These are phyloP conservation scores for Trichoderma semiorbis DNA, from an alignment of 2,329 filamentous ascomycete species.

Conservation along the genomic window DNA sequence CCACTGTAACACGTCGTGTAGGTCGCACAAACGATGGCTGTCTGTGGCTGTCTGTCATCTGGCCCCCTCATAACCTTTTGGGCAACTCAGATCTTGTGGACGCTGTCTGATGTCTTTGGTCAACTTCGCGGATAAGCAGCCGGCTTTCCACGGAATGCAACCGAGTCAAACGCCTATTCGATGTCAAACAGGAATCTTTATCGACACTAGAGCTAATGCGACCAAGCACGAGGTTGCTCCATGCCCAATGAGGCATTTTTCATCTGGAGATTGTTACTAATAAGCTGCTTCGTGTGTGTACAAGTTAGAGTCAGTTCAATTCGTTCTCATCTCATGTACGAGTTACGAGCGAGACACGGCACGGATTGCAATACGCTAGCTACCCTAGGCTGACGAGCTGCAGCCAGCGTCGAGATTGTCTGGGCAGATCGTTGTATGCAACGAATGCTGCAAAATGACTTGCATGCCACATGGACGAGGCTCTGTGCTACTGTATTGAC, in stretches of 20 bases:
- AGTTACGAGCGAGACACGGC: background rate
- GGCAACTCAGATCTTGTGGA: background rate
- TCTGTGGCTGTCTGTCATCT: background rate
- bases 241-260: slow-evolving; percentile 13
- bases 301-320: background rate
- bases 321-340: background rate
- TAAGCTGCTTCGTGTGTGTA: background rate
- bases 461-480: background rate
- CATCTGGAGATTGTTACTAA: background rate
- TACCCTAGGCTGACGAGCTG: background rate
- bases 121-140: background rate
- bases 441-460: slow-evolving; percentile 2
- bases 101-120: background rate
- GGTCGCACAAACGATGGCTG: background rate
- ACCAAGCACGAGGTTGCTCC: background rate
- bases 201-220: background rate
- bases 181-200: background rate
- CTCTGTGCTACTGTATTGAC: background rate
- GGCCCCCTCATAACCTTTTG: background rate
- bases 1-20: background rate
- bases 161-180: background rate
- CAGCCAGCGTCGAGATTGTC: background rate
- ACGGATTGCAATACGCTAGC: background rate
- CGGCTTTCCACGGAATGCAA: background rate
- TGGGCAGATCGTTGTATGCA: background rate